Evolutionary conservation across 1,284 basidiomycete species (phyloP).

Genomic region (Ustilago trichophora): DNA sequence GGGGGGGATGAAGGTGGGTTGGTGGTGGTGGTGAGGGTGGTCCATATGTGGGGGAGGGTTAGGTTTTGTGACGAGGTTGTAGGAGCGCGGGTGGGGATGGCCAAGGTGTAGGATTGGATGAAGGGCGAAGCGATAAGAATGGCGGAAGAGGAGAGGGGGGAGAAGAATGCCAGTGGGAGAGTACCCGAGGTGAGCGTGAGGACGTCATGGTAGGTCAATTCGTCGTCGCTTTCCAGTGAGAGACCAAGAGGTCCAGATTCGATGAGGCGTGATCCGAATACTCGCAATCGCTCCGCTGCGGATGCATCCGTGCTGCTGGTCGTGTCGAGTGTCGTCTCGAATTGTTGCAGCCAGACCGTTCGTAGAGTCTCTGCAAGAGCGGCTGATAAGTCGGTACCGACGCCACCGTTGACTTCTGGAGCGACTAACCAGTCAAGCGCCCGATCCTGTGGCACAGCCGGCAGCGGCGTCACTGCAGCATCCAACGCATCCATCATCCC

Average conservation of each 20-base stretch:
- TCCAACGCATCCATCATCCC: slow-evolving; percentile 6
- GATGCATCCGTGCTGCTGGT: background rate
- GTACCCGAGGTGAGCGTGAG: background rate
- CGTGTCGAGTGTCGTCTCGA: background rate
- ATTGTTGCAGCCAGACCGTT: slow-evolving; percentile 2
- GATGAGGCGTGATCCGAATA: background rate
- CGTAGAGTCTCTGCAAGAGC: background rate
- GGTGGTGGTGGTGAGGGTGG: slow-evolving; percentile 17
- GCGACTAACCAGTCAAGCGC: slow-evolving; percentile 13
- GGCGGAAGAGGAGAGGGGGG: background rate
- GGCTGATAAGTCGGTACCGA: no score
- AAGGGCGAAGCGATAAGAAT: slow-evolving; percentile 8
- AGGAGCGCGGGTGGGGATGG: background rate
- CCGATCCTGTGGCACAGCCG: slow-evolving; percentile 13
- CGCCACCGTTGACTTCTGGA: background rate
- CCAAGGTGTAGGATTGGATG: slow-evolving; percentile 3
- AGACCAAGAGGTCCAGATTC: slow-evolving; percentile 1
- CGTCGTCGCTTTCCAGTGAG: background rate
- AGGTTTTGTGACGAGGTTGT: background rate
- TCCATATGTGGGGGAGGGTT: slow-evolving; percentile 28
- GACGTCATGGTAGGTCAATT: background rate
- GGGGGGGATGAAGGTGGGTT: no score
- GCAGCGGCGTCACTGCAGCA: slow-evolving; percentile 4
- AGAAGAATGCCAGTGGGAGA: slow-evolving; percentile 23
- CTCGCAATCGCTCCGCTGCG: background rate